Evolutionary conservation across 2,329 filamentous ascomycete genomes (phyloP).

Genomic region (Diaporthe citrichinensis): DNA sequence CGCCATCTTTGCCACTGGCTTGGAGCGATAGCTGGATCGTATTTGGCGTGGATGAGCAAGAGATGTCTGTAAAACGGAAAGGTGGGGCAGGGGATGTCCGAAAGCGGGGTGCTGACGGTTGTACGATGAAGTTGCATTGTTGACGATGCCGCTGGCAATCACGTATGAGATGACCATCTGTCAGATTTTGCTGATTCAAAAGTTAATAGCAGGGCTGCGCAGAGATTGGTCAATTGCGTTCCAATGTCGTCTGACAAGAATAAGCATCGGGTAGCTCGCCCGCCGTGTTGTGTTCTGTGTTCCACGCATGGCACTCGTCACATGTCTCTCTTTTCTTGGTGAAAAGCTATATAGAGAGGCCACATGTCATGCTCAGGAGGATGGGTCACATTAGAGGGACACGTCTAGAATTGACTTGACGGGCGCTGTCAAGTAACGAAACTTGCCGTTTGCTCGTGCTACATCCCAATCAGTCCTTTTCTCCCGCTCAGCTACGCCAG

Average conservation of each 20-base stretch:
- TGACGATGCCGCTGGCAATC: neutral
- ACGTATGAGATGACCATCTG: too few relatives aligned
- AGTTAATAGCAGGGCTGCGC: neutral
- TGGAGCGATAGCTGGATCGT: too few relatives aligned
- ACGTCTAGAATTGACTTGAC: neutral
- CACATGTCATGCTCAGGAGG: neutral
- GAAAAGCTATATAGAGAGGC: neutral
- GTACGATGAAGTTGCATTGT: neutral
- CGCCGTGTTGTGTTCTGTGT: neutral
- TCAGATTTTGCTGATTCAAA: neutral
- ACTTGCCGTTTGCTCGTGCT: neutral
- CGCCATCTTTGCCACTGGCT: neutral
- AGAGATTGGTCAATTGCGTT: neutral
- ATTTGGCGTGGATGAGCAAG: neutral
- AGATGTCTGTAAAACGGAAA: neutral
- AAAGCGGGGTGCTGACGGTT: conserved; percentile 23
- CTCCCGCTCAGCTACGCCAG: too few relatives aligned
- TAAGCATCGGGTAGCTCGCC: too few relatives aligned
- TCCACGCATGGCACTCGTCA: neutral
- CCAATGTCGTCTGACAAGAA: neutral
- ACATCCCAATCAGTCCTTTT: neutral
- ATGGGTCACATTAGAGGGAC: too few relatives aligned
- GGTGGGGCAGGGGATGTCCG: neutral
- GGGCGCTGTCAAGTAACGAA: neutral
- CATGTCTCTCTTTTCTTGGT: neutral